Base-by-base conservation (phyloP, 1,284 basidiomycete genomes). In the Polyporus tsugae region DNA sequence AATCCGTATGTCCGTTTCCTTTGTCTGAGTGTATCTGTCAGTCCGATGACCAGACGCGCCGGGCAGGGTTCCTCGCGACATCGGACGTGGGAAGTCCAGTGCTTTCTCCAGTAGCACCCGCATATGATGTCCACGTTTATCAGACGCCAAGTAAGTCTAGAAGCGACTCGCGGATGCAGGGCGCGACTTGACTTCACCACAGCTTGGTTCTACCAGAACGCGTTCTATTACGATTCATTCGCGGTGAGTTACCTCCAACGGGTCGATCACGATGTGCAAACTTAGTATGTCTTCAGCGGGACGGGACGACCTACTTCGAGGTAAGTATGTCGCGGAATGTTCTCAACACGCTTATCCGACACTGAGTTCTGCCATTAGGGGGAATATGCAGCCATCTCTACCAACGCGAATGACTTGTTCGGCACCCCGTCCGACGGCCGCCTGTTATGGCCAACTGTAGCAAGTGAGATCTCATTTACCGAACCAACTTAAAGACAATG, bases 371-470 rank as follows among this genome's bases (percentile, higher is more conserved):
- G 19, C 64, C 22, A 22, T 52, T 25, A 90, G 87, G 90, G 91
- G 29, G 91, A 93, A 80, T 92, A 91, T 66, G 89, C 91, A 6
- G 88, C 86, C 2, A 90, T 87, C 61, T 90, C 90, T 0, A 89
- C 85, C 2, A 29, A 29, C 29, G 1, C 29, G 29, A 29, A 29
- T 29, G 29, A 29, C 29, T 29, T 29, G 29, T 29, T 29, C 29
- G 29, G 29, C 29, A 2, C 29, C 2, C 29, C 29, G 0, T 75
- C 79, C 0, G 72, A 84, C 19, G 89, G 88, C 36, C 84, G 89
- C n/a, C 78, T 92, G 10, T 74, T 80, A 13, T 91, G 83, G 77
- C 90, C 90, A 0, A 88, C 86, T 6, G 82, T 90, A 78, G 82
- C 86, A 76, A 83, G 88, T 88, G 25, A 29, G 70, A 29, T 29